phyloP scores from a whole-genome alignment of 1,284 basidiomycete genomes.

The Anthracocystis setariae region DNA sequence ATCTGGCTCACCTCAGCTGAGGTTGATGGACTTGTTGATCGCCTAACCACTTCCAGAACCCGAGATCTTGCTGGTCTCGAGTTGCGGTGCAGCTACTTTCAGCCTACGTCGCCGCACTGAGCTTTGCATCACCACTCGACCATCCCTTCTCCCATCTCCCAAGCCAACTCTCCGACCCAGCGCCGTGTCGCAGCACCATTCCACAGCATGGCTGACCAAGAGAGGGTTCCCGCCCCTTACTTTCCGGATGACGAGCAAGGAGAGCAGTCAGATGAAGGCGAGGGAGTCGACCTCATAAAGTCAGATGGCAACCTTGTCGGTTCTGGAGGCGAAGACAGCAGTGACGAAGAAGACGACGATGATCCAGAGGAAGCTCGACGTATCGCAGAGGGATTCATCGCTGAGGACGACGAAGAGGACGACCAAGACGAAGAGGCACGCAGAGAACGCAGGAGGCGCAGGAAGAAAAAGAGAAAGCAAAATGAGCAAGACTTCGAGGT shows the following conservation, averaged over 20 bases:
- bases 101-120: neutral
- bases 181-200: neutral
- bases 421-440: constrained; percentile 72
- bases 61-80: constrained; percentile 6
- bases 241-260: constrained; percentile 55
- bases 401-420: constrained; percentile 65
- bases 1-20: neutral
- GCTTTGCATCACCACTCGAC: neutral
- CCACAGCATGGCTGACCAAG: constrained; percentile 43
- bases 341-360: constrained; percentile 65
- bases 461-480: constrained; percentile 56
- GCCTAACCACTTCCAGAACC: neutral
- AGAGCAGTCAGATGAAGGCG: constrained; percentile 49
- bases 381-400: constrained; percentile 66
- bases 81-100: neutral
- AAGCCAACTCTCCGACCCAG: constrained; percentile 1
- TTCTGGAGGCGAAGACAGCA: constrained; percentile 55
- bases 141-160: neutral
- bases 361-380: constrained; percentile 65
- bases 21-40: neutral
- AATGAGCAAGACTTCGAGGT: constrained; percentile 75
- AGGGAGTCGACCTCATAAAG: constrained; percentile 63
- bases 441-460: constrained; percentile 72
- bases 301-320: constrained; percentile 61
- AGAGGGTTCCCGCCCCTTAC: constrained; percentile 41